Evolutionary conservation across 2,329 filamentous ascomycete species (phyloP).

Genomic region (Ambrosiella beaveri): DNA sequence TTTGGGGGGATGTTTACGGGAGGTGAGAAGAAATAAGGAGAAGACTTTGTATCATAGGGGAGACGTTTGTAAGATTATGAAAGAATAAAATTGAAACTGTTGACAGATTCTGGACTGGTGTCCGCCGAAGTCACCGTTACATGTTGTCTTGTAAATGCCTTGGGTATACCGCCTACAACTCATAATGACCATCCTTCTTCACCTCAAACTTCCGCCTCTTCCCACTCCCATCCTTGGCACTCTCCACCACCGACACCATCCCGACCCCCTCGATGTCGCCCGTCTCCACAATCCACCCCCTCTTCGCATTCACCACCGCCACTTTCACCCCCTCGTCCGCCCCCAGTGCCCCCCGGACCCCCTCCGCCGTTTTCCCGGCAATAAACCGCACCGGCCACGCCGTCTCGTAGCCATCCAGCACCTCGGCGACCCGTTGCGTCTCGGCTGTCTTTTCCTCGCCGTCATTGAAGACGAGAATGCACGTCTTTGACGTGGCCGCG

Average conservation of each 20-base stretch:
- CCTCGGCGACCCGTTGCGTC: too few species aligned
- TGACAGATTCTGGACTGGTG: background rate
- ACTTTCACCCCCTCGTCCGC: conserved; percentile 43
- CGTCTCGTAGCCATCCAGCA: background rate
- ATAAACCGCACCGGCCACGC: background rate
- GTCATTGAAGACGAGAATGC: conserved; percentile 56
- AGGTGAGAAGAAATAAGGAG: background rate
- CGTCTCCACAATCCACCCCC: conserved; percentile 72
- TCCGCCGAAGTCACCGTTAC: too few species aligned
- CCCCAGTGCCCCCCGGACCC: background rate
- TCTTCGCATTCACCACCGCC: conserved; percentile 68
- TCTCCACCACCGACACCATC: conserved; percentile 71
- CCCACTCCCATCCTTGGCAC: conserved; percentile 78
- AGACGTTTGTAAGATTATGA: background rate
- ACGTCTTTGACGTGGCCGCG: conserved; percentile 58
- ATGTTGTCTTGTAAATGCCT: too few species aligned
- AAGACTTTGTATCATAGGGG: background rate
- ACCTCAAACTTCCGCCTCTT: conserved; percentile 55
- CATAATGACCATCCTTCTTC: conserved; percentile 22
- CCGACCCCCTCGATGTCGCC: conserved; percentile 19
- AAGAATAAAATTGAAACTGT: background rate
- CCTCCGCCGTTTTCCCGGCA: background rate
- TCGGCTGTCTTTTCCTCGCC: conserved; percentile 25
- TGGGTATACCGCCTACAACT: conserved; percentile 3
- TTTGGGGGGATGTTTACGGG: conserved; percentile 43